Base-by-base conservation (phyloP, 1,284 basidiomycete species). In the Pholiota adiposa region DNA sequence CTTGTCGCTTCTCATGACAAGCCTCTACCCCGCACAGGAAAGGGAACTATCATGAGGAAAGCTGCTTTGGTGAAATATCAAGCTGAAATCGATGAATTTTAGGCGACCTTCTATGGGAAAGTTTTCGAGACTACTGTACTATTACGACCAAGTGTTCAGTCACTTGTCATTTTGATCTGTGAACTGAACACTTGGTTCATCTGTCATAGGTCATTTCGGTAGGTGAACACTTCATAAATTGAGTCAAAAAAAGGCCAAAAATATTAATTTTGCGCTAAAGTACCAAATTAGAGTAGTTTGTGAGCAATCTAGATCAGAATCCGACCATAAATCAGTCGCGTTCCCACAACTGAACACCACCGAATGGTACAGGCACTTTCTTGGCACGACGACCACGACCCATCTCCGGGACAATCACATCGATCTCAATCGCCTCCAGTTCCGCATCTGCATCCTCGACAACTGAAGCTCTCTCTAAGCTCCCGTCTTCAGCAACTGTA, bases 31-130 rank as follows among this genome's bases (percentile, higher is more conserved):
- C 67, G 75, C 4, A 60, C 74, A n/a, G 72, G 65, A 3, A 79
- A 79, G 61, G 76, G 76, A 0, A 77, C 76, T 0, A 69, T 79
- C 2, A 72, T 73, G 70, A 64, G 74, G 11, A 77, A 79, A 56
- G 65, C 70, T 6, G 73, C 75, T 0, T 59, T 80, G 27, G 51
- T 58, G 4, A 31, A 59, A 3, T 79, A 77, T 58, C 64, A 69
- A 0, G 36, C 53, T 1, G 77, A 79, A 51, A 79, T 80, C 12
- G 65, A 75, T 14, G 67, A 61, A 2, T 54, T 78, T 77, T 79
- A 58, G 44, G 72, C 67, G n/a, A n/a, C n/a, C n/a, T n/a, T n/a
- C n/a, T n/a, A n/a, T n/a, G n/a, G n/a, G n/a, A n/a, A n/a, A n/a
- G n/a, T n/a, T n/a, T n/a, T n/a, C n/a, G n/a, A n/a, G n/a, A n/a